These are phyloP conservation scores for Schwanniomyces etchellsii DNA, from an alignment of 1,139 yeast species.

Conservation along the genomic window DNA sequence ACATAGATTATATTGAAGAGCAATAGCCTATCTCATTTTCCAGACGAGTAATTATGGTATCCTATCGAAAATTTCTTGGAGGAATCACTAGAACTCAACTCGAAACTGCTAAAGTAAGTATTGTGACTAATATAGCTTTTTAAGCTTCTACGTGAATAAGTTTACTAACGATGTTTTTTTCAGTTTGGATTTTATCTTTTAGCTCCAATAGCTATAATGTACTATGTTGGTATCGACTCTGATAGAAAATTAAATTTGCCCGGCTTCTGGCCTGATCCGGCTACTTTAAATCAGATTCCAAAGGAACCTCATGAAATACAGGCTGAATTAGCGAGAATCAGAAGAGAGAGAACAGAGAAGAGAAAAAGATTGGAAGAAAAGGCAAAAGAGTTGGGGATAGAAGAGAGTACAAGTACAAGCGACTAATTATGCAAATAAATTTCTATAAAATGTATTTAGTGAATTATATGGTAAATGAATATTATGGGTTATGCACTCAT, in stretches of 20 bases:
- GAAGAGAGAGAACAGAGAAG: constrained; percentile 67
- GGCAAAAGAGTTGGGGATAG: constrained; percentile 62
- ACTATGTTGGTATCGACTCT: constrained; percentile 85
- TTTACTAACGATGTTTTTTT: no score
- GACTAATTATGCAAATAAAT: not conserved
- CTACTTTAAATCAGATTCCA: constrained; percentile 82
- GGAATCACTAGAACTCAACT: constrained; percentile 53
- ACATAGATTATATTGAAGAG: no score
- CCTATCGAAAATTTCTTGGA: constrained; percentile 27
- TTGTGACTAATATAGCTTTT: not conserved
- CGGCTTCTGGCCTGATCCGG: constrained; percentile 98
- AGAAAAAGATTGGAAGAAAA: constrained; percentile 68
- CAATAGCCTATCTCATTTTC: no score
- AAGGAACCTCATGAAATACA: constrained; percentile 90
- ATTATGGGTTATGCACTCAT: not conserved
- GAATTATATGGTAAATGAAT: not conserved
- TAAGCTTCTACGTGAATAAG: constrained; percentile 7
- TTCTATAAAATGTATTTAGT: no score
- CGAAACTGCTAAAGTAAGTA: constrained; percentile 62
- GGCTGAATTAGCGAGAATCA: constrained; percentile 85
- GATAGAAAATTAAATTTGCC: constrained; percentile 85
- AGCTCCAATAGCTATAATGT: constrained; percentile 86
- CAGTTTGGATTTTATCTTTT: constrained; percentile 83
- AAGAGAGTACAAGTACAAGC: constrained; percentile 17
- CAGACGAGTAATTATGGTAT: no score